Evolutionary conservation across 495 filamentous ascomycete genomes (phyloP), one percentile per base, ranked within the genome.

Genomic region (Neurospora sublineolata): DNA sequence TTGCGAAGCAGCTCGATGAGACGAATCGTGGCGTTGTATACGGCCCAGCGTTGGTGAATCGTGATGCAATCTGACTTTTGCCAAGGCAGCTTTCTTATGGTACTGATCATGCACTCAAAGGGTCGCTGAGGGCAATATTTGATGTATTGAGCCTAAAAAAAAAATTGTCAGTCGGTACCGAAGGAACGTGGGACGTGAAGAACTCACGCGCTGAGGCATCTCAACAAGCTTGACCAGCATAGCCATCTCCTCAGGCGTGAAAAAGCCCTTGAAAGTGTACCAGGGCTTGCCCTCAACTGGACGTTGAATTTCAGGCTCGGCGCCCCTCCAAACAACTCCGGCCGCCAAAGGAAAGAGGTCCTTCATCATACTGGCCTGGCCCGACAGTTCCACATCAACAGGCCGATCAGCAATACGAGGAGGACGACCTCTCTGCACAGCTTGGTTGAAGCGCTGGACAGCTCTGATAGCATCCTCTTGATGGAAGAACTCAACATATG

Each of bases 11-110:
- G 38, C 0, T 38, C 69, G 23, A 91, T 77, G 67, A 92, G 84
- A 38, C 80, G 78, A 16, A 83, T 72, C 37, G 85, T 80, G 14
- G 87, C 74, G 0, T 84, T 75, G 79, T 88, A 90, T 20, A 94
- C 72, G 4, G 81, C 74, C 41, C 88, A 83, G 16, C 92, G 89
- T 72, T 91, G 85, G 40, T 82, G 81, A 38, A 94, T 79, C 0
- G 88, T 92, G 81, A 93, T 90, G 72, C 85, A 68, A 37, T 88
- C 79, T 1, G 86, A 80, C 37, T 84, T 83, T 42, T 86, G 85
- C 92, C 92, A 95, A 0, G 92, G 92, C 74, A 90, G 83, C 83
- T 94, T 95, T 75, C 86, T 86, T 68, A 95, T 81, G 0, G 89
- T 92, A 73, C 87, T 91, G 73, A 93, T 91, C 76, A 92, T 84